A percentile compares a stretch with the other conserved stretches of the same genome.
Conservation (phyloP, 1,139 yeast genomes). For the Yamadazyma atmosphaerica region DNA sequence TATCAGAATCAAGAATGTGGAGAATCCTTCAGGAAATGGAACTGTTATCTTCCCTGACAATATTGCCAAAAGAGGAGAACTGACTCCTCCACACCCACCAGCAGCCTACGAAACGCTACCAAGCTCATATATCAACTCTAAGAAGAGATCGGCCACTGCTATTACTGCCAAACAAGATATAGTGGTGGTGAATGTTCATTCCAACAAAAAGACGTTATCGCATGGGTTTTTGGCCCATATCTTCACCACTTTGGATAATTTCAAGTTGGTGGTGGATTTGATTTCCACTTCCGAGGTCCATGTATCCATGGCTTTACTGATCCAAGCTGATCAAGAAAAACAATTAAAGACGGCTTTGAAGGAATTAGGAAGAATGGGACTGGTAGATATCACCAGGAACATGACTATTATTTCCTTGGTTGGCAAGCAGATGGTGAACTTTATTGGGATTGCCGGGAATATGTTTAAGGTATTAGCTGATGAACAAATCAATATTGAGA, state of each 20-base stretch:
- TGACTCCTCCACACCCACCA: slow-evolving; percentile 95
- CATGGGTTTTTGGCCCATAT: slow-evolving; percentile 95
- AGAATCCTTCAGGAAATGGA: slow-evolving; percentile 86
- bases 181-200: slow-evolving; percentile 88
- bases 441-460: slow-evolving; percentile 95
- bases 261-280: slow-evolving; percentile 86
- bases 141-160: slow-evolving; percentile 87
- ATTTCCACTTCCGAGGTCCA: slow-evolving; percentile 97
- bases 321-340: slow-evolving; percentile 60
- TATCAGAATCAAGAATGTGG: slow-evolving; percentile 92
- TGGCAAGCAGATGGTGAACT: slow-evolving; percentile 95
- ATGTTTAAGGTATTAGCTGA: slow-evolving; percentile 95
- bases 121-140: slow-evolving; percentile 45
- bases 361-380: slow-evolving; percentile 78
- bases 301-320: slow-evolving; percentile 94
- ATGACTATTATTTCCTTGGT: slow-evolving; percentile 92
- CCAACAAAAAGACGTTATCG: slow-evolving; percentile 87
- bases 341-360: slow-evolving; percentile 67
- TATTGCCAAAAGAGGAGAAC: slow-evolving; percentile 78
- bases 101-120: slow-evolving; percentile 62
- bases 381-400: slow-evolving; percentile 82
- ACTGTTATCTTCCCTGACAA: slow-evolving; percentile 93
- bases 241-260: slow-evolving; percentile 81
- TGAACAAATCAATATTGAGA: slow-evolving; percentile 89
- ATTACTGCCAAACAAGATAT: slow-evolving; percentile 93